Conservation (phyloP, 306 rosid genomes). For the Canavalia ensiformis region DNA sequence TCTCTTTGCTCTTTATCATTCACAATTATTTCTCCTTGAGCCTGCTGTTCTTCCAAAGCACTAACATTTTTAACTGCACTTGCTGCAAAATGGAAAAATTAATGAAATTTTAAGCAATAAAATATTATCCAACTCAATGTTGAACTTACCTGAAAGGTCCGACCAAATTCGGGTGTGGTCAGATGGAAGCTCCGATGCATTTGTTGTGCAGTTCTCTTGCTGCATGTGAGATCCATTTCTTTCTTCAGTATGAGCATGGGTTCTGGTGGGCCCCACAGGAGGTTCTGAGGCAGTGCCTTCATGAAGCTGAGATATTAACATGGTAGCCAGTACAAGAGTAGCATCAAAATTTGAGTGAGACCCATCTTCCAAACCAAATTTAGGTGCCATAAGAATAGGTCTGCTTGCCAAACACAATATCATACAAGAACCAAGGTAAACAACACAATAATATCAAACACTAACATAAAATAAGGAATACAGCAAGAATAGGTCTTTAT, state of each 20-base stretch:
- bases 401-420: constrained; percentile 59
- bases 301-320: constrained; percentile 85
- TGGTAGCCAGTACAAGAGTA: constrained; percentile 94
- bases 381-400: constrained; percentile 95
- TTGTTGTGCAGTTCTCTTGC: constrained; percentile 59
- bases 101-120: constrained; percentile 42
- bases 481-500: constrained; percentile 1
- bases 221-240: constrained; percentile 62
- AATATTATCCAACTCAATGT: constrained; percentile 24
- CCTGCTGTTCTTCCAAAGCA: constrained; percentile 67
- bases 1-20: constrained; percentile 70
- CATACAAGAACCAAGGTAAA: constrained; percentile 35
- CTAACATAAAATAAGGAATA: background rate
- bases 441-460: constrained; percentile 36
- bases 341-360: constrained; percentile 87
- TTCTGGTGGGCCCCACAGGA: constrained; percentile 57
- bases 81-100: constrained; percentile 57
- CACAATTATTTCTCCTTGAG: constrained; percentile 58
- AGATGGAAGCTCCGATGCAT: constrained; percentile 81
- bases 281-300: constrained; percentile 67
- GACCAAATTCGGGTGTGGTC: constrained; percentile 96
- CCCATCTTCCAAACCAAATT: constrained; percentile 84
- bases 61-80: constrained; percentile 64
- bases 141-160: constrained; percentile 83
- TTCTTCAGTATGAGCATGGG: constrained; percentile 62